Conservation (phyloP, 805 yeast genomes). For the Starmera pachycereana region DNA sequence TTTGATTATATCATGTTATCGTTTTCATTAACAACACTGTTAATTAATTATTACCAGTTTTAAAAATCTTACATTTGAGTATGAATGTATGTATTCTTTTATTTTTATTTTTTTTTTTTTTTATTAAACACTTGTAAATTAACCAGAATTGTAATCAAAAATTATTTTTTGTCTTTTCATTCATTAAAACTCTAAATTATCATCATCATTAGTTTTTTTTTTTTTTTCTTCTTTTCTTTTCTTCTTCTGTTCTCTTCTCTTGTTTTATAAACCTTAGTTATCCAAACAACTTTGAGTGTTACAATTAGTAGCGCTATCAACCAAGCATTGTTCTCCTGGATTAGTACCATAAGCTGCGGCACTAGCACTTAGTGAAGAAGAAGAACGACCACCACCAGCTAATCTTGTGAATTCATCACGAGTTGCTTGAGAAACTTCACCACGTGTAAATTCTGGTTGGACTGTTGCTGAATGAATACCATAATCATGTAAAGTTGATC, state of each 20-base stretch:
- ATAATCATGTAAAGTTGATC: conserved; percentile 67
- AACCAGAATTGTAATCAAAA: no score
- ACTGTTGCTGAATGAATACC: conserved; percentile 92
- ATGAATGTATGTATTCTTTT: no score
- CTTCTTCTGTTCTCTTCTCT: no score
- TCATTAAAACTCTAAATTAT: not conserved
- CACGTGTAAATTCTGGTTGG: conserved; percentile 76
- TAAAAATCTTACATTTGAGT: no score
- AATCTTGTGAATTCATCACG: conserved; percentile 24
- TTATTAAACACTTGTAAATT: no score
- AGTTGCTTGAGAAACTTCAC: conserved; percentile 20
- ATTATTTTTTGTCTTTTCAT: no score
- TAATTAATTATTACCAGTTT: no score
- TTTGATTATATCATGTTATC: no score
- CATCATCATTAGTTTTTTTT: not conserved
- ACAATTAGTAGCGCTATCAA: conserved; percentile 44
- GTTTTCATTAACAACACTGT: no score
- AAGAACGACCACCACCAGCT: conserved; percentile 24
- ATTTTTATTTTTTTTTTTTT: no score
- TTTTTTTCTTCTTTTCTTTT: not conserved
- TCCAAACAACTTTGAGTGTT: conserved; percentile 33
- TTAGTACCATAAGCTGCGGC: conserved; percentile 21
- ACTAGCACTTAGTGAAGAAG: conserved; percentile 11
- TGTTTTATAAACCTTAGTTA: not conserved
- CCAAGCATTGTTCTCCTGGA: conserved; percentile 30